Evolutionary conservation across 352 stramenopile species (phyloP), one percentile per base, ranked within the genome.

Genomic region (Aphanomyces cochlioides): DNA sequence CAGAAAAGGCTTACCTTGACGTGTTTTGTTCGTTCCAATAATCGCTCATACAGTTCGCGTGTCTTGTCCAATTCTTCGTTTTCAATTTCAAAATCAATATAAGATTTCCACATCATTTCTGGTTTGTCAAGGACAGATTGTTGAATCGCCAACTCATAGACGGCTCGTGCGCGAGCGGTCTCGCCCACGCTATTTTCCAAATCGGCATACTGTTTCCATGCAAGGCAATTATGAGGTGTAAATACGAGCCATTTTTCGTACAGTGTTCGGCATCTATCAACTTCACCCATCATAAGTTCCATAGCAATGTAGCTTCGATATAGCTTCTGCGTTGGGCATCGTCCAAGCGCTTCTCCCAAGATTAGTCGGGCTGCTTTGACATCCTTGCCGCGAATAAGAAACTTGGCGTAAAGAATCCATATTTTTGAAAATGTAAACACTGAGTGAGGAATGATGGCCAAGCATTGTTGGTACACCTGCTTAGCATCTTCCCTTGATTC

Each of bases 351-450:
- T 77, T 96, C 86, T 37, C 97, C 97, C 0, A 99, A 78, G 3
- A 98, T 78, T 45, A 93, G 89, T 2, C 97, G 83, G 13, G 97
- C 97, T 7, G 80, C 84, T 19, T 83, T 72, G 13, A 99, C 81
- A 72, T 99, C 89, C 34, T 95, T 94, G 71, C 96, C 85, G 39
- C 97, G 91, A 39, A 99, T 88, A 67, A 98, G 88, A 45, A 99
- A 93, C 72, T 99, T 98, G 15, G 97, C 96, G 41, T 96, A 97
- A 28, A 98, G 79, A 38, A 99, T 84, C 97, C 97, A 99, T 69
- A 99, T 93, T 82, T 99, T 99, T 40, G 92, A 90, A 78, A 99
- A 99, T 13, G 92, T 99, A 74, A 99, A 99, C 58, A 87, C 86
- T 3, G 81, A 83, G 77, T 99, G 96, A 38, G 96, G 96, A 69